These are phyloP conservation scores for Alternaria tenuissima DNA, from an alignment of 2,329 filamentous ascomycete genomes.

Conservation along the genomic window DNA sequence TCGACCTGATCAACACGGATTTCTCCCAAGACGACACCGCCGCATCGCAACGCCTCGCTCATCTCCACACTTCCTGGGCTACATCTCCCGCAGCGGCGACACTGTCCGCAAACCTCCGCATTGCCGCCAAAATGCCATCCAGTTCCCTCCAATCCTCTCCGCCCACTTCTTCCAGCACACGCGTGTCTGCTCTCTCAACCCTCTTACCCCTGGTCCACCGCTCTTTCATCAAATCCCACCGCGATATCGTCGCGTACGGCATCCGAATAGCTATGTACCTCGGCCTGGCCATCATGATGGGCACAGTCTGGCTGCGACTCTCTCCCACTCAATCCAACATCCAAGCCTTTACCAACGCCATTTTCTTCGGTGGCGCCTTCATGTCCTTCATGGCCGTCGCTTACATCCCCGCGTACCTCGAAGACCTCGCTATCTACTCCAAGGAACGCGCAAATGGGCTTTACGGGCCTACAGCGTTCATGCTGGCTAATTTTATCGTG, in stretches of 20 bases:
- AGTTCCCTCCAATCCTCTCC: background rate
- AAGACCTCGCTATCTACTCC: conserved; percentile 75
- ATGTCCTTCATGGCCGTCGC: conserved; percentile 70
- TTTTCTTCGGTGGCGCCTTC: conserved; percentile 65
- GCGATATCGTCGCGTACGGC: conserved; percentile 84
- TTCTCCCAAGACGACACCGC: conserved; percentile 65
- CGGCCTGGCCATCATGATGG: conserved; percentile 83
- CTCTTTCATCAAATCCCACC: conserved; percentile 82
- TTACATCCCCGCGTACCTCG: conserved; percentile 83
- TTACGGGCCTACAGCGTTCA: conserved; percentile 76
- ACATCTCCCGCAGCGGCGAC: conserved; percentile 54
- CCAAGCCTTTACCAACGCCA: conserved; percentile 82
- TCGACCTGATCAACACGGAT: conserved; percentile 81
- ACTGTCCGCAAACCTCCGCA: conserved; percentile 37
- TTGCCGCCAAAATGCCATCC: background rate
- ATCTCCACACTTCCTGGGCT: conserved; percentile 66
- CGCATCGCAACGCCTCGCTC: conserved; percentile 59
- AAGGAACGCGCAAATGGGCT: conserved; percentile 85
- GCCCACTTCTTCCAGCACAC: background rate
- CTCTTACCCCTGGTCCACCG: conserved; percentile 75
- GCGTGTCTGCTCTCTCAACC: conserved; percentile 60
- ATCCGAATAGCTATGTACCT: conserved; percentile 86
- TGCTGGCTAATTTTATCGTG: conserved; percentile 82
- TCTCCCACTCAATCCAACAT: conserved; percentile 74
- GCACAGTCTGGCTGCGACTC: conserved; percentile 83